phyloP scores from a whole-genome alignment of 345 rosid genomes.

The Eutrema heterophyllum region DNA sequence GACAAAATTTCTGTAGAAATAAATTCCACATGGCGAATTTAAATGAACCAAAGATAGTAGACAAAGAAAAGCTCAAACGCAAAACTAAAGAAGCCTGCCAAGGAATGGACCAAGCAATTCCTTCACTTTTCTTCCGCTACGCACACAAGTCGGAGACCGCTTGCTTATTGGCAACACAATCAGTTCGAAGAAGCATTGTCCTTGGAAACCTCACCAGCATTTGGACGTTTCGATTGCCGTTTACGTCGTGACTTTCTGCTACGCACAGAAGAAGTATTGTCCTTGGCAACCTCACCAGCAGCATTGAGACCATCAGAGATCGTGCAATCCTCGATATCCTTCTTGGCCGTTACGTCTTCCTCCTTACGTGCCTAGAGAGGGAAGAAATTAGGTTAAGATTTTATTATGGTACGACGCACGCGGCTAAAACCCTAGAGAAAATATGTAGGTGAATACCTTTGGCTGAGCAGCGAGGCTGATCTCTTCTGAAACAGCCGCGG shows the following conservation, averaged over 20 bases:
- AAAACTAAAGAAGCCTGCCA: background rate
- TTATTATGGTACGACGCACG: background rate
- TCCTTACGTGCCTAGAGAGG: background rate
- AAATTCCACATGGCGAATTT: background rate
- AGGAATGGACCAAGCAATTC: background rate
- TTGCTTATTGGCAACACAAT: background rate
- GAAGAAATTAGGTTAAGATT: background rate
- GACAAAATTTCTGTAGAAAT: background rate
- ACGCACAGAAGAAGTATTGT: background rate
- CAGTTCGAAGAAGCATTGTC: background rate
- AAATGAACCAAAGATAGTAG: background rate
- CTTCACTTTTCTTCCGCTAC: background rate
- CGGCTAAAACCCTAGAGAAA: background rate
- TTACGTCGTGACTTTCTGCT: too few relatives aligned
- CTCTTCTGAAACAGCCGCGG: slow-evolving; percentile 63
- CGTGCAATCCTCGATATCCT: background rate
- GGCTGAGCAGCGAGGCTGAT: slow-evolving; percentile 35
- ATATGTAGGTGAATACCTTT: background rate
- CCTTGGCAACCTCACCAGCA: background rate
- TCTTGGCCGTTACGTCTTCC: background rate
- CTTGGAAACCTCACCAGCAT: background rate
- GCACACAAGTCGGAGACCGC: background rate
- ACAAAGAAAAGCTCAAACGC: background rate
- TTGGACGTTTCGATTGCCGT: too few relatives aligned
- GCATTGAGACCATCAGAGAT: background rate